These are phyloP conservation scores for Chenopodium album DNA, from an alignment of 148 eudicot species.

Conservation along the genomic window DNA sequence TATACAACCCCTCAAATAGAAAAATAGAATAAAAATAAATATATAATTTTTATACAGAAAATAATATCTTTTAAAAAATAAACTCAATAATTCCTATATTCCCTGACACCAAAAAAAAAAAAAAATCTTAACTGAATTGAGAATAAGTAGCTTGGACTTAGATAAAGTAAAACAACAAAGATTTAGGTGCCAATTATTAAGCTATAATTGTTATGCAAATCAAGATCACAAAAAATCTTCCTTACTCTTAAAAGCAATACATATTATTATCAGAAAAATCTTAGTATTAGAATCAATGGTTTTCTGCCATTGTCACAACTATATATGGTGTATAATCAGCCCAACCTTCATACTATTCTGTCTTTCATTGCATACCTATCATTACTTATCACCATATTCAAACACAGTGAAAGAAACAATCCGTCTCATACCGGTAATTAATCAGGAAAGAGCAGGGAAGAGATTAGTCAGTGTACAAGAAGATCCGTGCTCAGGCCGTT, in stretches of 20 bases:
- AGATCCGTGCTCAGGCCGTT: conserved; percentile 34
- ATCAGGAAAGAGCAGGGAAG: neutral
- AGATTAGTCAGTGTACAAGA: neutral
- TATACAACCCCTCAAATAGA: no score
- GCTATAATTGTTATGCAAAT: no score
- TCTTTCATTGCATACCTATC: conserved; percentile 14
- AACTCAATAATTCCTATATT: no score
- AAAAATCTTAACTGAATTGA: neutral
- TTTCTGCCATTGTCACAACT: conserved; percentile 1
- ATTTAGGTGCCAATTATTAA: no score
- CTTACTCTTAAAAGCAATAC: neutral
- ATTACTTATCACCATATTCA: conserved; percentile 7
- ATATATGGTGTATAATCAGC: conserved; percentile 1
- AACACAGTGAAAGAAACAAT: no score
- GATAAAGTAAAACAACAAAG: neutral
- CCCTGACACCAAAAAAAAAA: no score
- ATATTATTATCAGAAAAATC: neutral
- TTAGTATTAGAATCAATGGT: neutral
- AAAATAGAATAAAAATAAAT: no score
- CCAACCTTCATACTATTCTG: conserved; percentile 2
- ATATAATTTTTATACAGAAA: no score
- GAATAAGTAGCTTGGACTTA: neutral
- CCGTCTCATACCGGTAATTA: neutral
- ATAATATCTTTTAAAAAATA: no score
- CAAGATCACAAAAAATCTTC: neutral